These are phyloP conservation scores for Clonostachys sp. DNA, from an alignment of 2,329 filamentous ascomycete genomes.

Conservation along the genomic window DNA sequence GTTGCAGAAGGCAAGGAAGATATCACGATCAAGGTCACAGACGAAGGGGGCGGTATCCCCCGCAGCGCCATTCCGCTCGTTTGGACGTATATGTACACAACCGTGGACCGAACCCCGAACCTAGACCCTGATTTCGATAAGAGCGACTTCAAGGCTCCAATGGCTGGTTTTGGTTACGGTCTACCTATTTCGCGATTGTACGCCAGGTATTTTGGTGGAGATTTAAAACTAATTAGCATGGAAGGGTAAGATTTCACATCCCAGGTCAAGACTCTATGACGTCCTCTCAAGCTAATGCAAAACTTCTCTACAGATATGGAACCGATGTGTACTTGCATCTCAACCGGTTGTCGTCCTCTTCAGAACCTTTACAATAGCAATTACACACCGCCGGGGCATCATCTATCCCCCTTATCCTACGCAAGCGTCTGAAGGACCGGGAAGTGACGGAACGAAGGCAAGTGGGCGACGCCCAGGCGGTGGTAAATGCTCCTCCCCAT, in stretches of 20 bases:
- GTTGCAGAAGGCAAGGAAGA: conserved; percentile 97
- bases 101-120: conserved; percentile 90
- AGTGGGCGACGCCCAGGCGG: conserved; percentile 80
- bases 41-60: conserved; percentile 94
- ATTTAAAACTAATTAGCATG: conserved; percentile 98
- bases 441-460: conserved; percentile 86
- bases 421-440: conserved; percentile 62
- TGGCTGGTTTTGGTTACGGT: conserved; percentile 99
- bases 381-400: conserved; percentile 46
- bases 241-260: conserved; percentile 68
- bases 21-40: conserved; percentile 97
- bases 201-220: conserved; percentile 94
- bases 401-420: conserved; percentile 31
- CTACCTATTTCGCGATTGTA: conserved; percentile 91
- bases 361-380: conserved; percentile 93
- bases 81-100: conserved; percentile 99
- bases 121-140: conserved; percentile 98
- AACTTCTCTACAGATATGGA: conserved; percentile 65
- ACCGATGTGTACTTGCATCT: conserved; percentile 98
- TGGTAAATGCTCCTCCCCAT: conserved; percentile 54
- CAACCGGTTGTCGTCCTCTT: conserved; percentile 91
- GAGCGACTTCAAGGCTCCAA: conserved; percentile 97
- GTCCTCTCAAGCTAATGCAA: conserved; percentile 6
- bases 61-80: conserved; percentile 90
- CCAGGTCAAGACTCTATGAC: neutral